phyloP scores from a whole-genome alignment of 2,329 filamentous ascomycete genomes.

The Fusarium hostae region DNA sequence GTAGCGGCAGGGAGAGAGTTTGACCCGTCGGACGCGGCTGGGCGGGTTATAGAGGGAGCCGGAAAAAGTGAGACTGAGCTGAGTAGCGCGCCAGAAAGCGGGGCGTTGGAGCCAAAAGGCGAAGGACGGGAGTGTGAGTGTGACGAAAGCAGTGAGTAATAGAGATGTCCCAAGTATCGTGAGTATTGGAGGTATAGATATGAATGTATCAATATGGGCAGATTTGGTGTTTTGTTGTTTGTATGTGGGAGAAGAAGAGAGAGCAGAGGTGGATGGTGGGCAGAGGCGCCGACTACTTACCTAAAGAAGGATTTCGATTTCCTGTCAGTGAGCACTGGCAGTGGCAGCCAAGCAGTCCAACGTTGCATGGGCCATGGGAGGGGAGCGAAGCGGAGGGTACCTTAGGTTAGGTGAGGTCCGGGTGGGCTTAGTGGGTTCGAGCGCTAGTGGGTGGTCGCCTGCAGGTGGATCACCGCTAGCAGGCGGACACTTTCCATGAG shows the following conservation, averaged over 20 bases:
- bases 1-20: slow-evolving; percentile 41
- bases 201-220: neutral
- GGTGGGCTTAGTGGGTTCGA: slow-evolving; percentile 37
- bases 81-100: slow-evolving; percentile 40
- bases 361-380: slow-evolving; percentile 43
- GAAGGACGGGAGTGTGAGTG: slow-evolving; percentile 11
- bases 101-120: slow-evolving; percentile 26
- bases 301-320: slow-evolving; percentile 40
- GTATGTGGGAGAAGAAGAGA: slow-evolving; percentile 28
- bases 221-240: slow-evolving; percentile 19
- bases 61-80: slow-evolving; percentile 45
- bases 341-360: slow-evolving; percentile 39
- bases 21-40: slow-evolving; percentile 40
- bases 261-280: slow-evolving; percentile 36
- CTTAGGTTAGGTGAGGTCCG: slow-evolving; percentile 24
- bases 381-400: slow-evolving; percentile 15
- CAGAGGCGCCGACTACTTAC: slow-evolving; percentile 36
- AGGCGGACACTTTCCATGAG: slow-evolving; percentile 32
- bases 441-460: slow-evolving; percentile 42
- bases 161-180: slow-evolving; percentile 2
- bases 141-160: slow-evolving; percentile 14
- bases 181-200: slow-evolving; percentile 5
- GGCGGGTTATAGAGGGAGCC: slow-evolving; percentile 42
- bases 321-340: slow-evolving; percentile 6
- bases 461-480: slow-evolving; percentile 45